Conservation (phyloP, 2,329 filamentous ascomycete species). For the Venturia pyrina region DNA sequence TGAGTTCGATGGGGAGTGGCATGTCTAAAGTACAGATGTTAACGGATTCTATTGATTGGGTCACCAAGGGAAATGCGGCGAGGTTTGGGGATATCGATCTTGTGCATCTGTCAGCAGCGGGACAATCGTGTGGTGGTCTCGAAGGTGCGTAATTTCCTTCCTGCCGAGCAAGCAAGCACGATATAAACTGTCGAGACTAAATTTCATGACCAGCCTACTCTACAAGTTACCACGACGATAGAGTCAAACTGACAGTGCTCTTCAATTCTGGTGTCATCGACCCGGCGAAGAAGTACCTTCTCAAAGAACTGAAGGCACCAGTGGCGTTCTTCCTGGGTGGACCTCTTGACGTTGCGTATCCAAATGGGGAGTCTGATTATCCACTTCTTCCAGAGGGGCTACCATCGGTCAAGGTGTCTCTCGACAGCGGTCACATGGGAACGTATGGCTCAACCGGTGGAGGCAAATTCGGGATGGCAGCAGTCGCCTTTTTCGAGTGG, state of each 20-base stretch:
- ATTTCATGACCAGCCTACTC: slow-evolving; percentile 3
- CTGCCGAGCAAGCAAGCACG: too few species aligned
- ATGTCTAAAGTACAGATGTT: slow-evolving; percentile 5
- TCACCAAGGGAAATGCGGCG: background rate
- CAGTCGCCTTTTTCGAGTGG: slow-evolving; percentile 12
- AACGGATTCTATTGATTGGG: slow-evolving; percentile 10
- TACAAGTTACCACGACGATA: slow-evolving; percentile 4
- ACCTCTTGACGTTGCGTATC: slow-evolving; percentile 9
- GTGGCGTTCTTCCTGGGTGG: slow-evolving; percentile 12
- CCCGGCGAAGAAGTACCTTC: slow-evolving; percentile 6
- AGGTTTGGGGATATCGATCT: slow-evolving; percentile 8
- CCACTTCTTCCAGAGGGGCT: slow-evolving; percentile 4
- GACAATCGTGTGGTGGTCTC: slow-evolving; percentile 12
- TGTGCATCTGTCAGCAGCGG: slow-evolving; percentile 6
- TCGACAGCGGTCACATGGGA: slow-evolving; percentile 12
- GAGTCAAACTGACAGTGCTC: slow-evolving; percentile 12
- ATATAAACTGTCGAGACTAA: background rate
- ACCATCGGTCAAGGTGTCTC: slow-evolving; percentile 5
- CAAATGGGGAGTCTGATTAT: slow-evolving; percentile 11
- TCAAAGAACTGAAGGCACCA: slow-evolving; percentile 11
- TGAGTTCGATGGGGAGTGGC: background rate
- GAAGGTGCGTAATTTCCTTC: background rate
- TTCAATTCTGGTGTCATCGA: slow-evolving; percentile 11
- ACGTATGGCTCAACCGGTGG: slow-evolving; percentile 9
- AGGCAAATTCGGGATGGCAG: slow-evolving; percentile 12